Base-by-base conservation (phyloP, 192 early-diverging fungal genomes). In the Pilaira anomala region DNA sequence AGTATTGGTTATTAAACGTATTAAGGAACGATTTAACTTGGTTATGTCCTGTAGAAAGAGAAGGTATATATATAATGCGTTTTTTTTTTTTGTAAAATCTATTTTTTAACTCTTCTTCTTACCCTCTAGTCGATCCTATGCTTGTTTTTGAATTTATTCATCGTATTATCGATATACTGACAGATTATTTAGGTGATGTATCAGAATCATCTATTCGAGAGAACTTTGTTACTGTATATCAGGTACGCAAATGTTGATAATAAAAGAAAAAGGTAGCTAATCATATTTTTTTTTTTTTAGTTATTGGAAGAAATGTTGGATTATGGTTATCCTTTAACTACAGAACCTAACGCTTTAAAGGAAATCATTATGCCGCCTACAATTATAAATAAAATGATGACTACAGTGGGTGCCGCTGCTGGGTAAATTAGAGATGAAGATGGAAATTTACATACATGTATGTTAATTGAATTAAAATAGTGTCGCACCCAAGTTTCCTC, bases 281-380 rank as follows among this genome's bases (percentile, higher is more conserved):
- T 49, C 28, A 48, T 63, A 18, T 41, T 62, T 14, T 54, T 28
- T 54, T 28, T 11, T 54, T 51, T 55, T 42, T 70, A 92, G 83
- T 76, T 98, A 33, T 79, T 98, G 62, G 91, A 95, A 51, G 96
- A 98, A 72, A 91, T 94, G 86, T 82, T 98, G 46, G 96, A 98
- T 72, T 86, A 94, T 76, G 94, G 93, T 22, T 85, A 79, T 48
- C 91, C 91, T 16, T 78, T 94, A 53, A 93, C 93, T 28, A 98
- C 94, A 1, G 93, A 96, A 66, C 85, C 87, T 1, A 83, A 85
- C 52, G 87, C 94, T 12, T 76, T 98, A 33, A 87, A 89, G 48
- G 89, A 93, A 5, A 78, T 95, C 59, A 87, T 98, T 11, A 89
- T 92, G 12, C 88, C 92, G 25, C 93, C 96, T 16, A 91, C 85